A percentile compares a stretch with the other conserved stretches of the same genome.
Evolutionary conservation across 73 alveolate genomes (phyloP).

Genomic region (Effrenium voratum): DNA sequence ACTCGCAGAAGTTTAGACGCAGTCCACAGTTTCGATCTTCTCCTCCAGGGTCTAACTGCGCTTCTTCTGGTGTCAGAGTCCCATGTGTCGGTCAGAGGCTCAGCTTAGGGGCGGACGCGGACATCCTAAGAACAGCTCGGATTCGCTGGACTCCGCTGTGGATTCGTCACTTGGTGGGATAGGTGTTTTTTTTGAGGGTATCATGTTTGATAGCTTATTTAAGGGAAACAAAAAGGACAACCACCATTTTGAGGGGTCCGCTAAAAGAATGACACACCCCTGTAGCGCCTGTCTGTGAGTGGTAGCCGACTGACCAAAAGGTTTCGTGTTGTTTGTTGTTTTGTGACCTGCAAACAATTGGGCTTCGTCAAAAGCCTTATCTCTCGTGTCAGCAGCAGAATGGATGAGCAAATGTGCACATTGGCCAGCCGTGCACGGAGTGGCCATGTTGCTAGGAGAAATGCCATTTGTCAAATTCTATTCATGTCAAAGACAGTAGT

Average conservation of each 20-base stretch:
- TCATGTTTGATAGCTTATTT: neutral
- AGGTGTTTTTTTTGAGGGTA: neutral
- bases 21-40: neutral
- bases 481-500: too few relatives aligned
- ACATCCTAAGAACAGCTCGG: neutral
- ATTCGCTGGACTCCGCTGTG: neutral
- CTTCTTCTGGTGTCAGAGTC: constrained; percentile 72
- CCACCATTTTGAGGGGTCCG: neutral
- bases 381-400: too few relatives aligned
- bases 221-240: neutral
- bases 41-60: constrained; percentile 52
- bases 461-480: too few relatives aligned
- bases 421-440: too few relatives aligned
- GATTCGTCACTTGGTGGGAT: neutral
- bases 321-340: neutral
- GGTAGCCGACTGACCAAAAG: too few relatives aligned
- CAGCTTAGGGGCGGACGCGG: neutral
- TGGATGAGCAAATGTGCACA: too few relatives aligned
- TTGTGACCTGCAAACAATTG: neutral
- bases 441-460: too few relatives aligned
- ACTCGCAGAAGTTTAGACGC: too few relatives aligned
- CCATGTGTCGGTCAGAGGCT: constrained; percentile 32
- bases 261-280: too few relatives aligned
- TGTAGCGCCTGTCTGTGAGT: too few relatives aligned
- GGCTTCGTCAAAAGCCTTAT: neutral